Base-by-base conservation (phyloP, 1,284 basidiomycete genomes). In the Vanrija humicola region DNA sequence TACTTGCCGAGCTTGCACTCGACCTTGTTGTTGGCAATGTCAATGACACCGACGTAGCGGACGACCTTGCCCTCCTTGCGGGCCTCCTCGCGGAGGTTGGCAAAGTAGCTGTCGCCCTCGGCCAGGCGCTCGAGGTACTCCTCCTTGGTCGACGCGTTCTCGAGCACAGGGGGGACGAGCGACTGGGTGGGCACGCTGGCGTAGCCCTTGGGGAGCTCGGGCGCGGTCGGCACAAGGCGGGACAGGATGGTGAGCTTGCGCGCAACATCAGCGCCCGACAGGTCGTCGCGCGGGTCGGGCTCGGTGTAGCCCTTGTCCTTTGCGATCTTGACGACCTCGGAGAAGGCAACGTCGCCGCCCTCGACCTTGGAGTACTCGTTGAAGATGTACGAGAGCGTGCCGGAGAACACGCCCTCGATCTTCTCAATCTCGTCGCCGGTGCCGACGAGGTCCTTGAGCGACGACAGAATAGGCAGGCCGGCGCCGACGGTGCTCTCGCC, bases 361-460 rank as follows among this genome's bases (percentile, higher is more conserved):
- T 70, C 70, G 39, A 65, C 64, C 58, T 73, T 75, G 5, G 88
- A 91, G 75, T 93, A 99, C 64, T 93, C 87, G 79, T 98, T 98
- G 82, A 99, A 99, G 78, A 99, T 98, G 80, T 98, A 99, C 72
- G 88, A 91, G 80, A 99, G 85, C 0, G 95, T 99, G 4, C 95
- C 95, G 8, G 89, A 92, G 75, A 78, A 77, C n/a, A 78, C 76
- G 34, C 82, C 82, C 67, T 83, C 82, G 56, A 83, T 79, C 69
- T 80, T 80, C 49, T 74, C 72, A 50, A 83, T 77, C 69, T 90
- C 87, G 74, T 98, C 96, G 5, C 95, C 95, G 4, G 94, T 97
- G 39, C 83, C 83, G 12, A 98, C 83, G 51, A 98, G 78, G 73
- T 98, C 95, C 71, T 90, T 90, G 68, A 98, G 78, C 5, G 95